Evolutionary conservation across 768 basidiomycete species (phyloP), one percentile per base, ranked within the genome.

Genomic region (Rhodosporidiobolus sp.): DNA sequence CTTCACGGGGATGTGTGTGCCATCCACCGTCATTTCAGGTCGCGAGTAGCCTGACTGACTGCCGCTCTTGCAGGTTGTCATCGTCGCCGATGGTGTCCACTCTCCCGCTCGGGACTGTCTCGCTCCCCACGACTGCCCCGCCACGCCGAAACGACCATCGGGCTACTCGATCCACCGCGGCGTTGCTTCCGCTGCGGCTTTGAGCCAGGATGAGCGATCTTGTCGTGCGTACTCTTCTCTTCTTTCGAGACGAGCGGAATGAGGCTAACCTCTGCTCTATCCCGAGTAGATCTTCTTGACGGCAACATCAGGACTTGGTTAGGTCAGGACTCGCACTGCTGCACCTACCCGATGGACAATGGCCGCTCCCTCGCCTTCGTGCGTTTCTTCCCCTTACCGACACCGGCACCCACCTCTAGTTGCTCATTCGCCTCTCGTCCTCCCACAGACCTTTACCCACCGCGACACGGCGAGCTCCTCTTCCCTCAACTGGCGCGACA

Each of bases 91-190:
- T 43, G 73, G 73, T 20, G 43, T 64, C 0, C 65, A 63, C 26
- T 70, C 76, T 26, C 17, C 46, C 26, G 58, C 67, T n/a, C 53
- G 70, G 0, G 32, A 52, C 0, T 56, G 69, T 1, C 63, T 71
- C 22, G 60, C 66, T 7, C 30, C 64, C 1, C 52, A 53, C 11
- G 55, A 50, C 17, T 53, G 59, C 10, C 53, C 60, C 1, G 46
- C 57, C 6, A 1, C n/a, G 8, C 67, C 52, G 28, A 24, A 59
- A 8, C 32, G 2, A 8, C 46, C 49, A 12, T 61, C 69, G 9
- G 73, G 67, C 10, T 74, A 74, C 63, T 61, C 62, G n/a, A 74
- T 77, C n/a, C 66, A 66, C 32, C 69, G 76, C 8, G 49, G 30
- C 12, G 66, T 56, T 11, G 43, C 56, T 28, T 43, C 45, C 17